These are phyloP conservation scores for Aspergillus amoenus DNA, from an alignment of 2,329 filamentous ascomycete species.

Conservation along the genomic window DNA sequence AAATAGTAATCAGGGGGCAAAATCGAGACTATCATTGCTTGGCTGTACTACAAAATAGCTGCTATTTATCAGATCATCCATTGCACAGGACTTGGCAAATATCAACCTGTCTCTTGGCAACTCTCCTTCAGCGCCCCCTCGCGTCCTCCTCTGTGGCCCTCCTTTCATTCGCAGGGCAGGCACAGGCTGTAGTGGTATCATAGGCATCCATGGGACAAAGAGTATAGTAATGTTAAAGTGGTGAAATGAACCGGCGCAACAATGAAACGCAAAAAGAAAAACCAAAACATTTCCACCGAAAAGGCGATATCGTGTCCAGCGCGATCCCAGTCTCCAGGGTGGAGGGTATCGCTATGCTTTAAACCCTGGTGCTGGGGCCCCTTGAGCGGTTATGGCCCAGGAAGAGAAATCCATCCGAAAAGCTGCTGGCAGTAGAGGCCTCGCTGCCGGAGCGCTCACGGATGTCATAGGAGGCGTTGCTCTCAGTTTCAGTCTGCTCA, in stretches of 20 bases:
- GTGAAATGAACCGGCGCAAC: not conserved
- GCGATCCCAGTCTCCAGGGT: slow-evolving; percentile 16
- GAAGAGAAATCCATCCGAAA: slow-evolving; percentile 29
- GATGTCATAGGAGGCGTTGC: not conserved
- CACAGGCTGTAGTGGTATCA: slow-evolving; percentile 13
- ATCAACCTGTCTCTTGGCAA: slow-evolving; percentile 19
- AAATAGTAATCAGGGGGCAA: slow-evolving; percentile 8
- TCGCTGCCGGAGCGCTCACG: slow-evolving; percentile 30
- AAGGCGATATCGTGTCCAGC: slow-evolving; percentile 20
- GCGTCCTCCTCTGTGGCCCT: slow-evolving; percentile 2
- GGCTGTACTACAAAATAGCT: slow-evolving; percentile 17
- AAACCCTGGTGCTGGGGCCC: not conserved
- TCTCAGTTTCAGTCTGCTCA: slow-evolving; percentile 1
- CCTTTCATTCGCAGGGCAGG: not conserved
- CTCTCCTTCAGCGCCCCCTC: slow-evolving; percentile 8
- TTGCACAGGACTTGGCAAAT: slow-evolving; percentile 21
- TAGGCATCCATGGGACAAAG: slow-evolving; percentile 3
- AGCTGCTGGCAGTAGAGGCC: slow-evolving; percentile 17
- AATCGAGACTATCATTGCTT: slow-evolving; percentile 18
- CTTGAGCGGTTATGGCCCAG: slow-evolving; percentile 23
- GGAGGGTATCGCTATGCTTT: slow-evolving; percentile 1
- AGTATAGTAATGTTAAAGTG: not conserved
- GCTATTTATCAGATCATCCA: slow-evolving; percentile 16
- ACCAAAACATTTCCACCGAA: slow-evolving; percentile 5
- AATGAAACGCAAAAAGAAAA: not conserved